These are phyloP conservation scores for Flaveria brownii DNA, from an alignment of 129 eudicot genomes.

Conservation along the genomic window DNA sequence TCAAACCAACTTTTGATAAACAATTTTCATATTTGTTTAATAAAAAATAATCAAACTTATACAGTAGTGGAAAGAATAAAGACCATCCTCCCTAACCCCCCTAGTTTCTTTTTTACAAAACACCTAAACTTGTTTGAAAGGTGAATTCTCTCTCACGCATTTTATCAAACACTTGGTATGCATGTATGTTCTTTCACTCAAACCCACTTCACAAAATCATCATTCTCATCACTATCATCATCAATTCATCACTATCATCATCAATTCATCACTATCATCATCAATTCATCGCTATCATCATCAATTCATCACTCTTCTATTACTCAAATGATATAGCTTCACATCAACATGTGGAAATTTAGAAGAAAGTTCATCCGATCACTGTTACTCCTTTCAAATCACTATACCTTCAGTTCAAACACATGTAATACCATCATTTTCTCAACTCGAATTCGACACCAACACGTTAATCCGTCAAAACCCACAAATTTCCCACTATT, in stretches of 20 bases:
- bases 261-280: neutral
- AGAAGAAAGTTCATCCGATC: constrained; percentile 18
- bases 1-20: no score
- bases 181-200: neutral
- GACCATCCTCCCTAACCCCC: neutral
- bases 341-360: constrained; percentile 9
- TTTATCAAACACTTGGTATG: constrained; percentile 29
- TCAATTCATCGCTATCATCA: neutral
- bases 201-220: neutral
- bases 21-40: no score
- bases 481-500: neutral
- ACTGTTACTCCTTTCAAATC: constrained; percentile 15
- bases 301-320: neutral
- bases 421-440: neutral
- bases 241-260: neutral
- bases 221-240: neutral
- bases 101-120: neutral
- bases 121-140: neutral
- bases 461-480: constrained; percentile 16
- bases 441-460: constrained; percentile 5
- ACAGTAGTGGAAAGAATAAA: neutral
- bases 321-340: constrained; percentile 6
- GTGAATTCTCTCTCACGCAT: neutral
- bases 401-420: constrained; percentile 22
- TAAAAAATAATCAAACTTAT: neutral